phyloP scores from a whole-genome alignment of 306 rosid species.

The Begonia fuchsioides region DNA sequence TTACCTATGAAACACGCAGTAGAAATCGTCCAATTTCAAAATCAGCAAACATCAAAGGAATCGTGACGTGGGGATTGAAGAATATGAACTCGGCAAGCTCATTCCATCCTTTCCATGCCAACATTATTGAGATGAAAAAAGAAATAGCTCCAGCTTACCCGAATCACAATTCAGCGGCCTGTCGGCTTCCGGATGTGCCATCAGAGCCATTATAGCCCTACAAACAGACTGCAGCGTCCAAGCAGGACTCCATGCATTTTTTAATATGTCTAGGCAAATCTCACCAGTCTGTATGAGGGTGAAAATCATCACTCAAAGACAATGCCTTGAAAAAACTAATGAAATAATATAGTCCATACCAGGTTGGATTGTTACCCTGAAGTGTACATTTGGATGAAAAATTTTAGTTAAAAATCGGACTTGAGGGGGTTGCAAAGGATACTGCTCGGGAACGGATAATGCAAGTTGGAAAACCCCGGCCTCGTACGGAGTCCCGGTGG shows the following conservation, averaged over 20 bases:
- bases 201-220: slow-evolving; percentile 91
- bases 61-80: too few species aligned
- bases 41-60: too few species aligned
- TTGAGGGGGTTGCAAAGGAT: slow-evolving; percentile 97
- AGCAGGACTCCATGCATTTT: slow-evolving; percentile 99
- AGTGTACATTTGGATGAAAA: slow-evolving; percentile 97
- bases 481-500: slow-evolving; percentile 97
- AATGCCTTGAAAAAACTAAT: too few species aligned
- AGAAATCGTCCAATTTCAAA: too few species aligned
- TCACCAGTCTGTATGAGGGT: slow-evolving; percentile 62
- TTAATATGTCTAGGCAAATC: slow-evolving; percentile 93
- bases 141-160: slow-evolving; percentile 31
- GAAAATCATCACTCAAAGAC: too few species aligned
- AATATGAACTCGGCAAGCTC: too few species aligned
- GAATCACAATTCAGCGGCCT: slow-evolving; percentile 98
- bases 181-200: slow-evolving; percentile 99
- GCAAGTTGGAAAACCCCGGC: slow-evolving; percentile 97
- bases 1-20: slow-evolving; percentile 36
- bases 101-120: too few species aligned
- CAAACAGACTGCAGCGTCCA: slow-evolving; percentile 99
- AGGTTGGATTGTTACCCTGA: slow-evolving; percentile 40
- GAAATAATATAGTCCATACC: not conserved
- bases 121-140: too few species aligned
- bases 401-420: slow-evolving; percentile 93
- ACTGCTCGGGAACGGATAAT: slow-evolving; percentile 86